These are phyloP conservation scores for Pistacia integerrima DNA, from an alignment of 345 rosid species.

Conservation along the genomic window DNA sequence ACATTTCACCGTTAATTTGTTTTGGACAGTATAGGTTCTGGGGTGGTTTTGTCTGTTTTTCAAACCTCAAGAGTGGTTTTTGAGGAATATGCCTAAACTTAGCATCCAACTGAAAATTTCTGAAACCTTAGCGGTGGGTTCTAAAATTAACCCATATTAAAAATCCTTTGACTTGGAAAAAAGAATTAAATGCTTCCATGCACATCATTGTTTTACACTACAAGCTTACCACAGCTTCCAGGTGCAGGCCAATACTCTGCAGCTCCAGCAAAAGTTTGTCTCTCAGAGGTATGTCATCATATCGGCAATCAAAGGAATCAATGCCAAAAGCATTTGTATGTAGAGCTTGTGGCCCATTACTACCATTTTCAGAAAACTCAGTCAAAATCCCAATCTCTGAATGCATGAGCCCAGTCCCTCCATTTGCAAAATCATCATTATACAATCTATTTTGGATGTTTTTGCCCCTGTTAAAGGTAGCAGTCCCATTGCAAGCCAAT, in stretches of 20 bases:
- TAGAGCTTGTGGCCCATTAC: constrained; percentile 17
- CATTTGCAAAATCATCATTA: constrained; percentile 24
- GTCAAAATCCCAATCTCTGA: constrained; percentile 19
- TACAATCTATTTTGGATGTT: constrained; percentile 15
- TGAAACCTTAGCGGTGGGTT: neutral
- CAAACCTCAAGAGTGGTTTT: too few species aligned
- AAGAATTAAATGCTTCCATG: neutral
- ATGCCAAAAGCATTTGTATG: constrained; percentile 17
- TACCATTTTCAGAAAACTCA: constrained; percentile 21
- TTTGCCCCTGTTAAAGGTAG: constrained; percentile 12
- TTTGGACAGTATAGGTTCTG: too few species aligned
- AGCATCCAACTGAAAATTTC: too few species aligned
- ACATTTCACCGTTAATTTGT: too few species aligned
- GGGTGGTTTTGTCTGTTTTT: too few species aligned
- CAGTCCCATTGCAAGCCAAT: constrained; percentile 34
- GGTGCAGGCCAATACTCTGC: constrained; percentile 50
- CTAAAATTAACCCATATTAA: too few species aligned
- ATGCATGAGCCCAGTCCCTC: constrained; percentile 24
- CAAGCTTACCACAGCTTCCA: constrained; percentile 49
- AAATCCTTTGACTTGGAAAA: constrained; percentile 4
- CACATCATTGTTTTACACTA: neutral
- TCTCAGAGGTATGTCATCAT: constrained; percentile 40
- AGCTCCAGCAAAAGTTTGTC: constrained; percentile 52
- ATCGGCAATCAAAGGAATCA: constrained; percentile 33
- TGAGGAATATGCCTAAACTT: too few species aligned